Evolutionary conservation across 192 early-diverging fungal species (phyloP).

Genomic region (Dimargaris verticillata): DNA sequence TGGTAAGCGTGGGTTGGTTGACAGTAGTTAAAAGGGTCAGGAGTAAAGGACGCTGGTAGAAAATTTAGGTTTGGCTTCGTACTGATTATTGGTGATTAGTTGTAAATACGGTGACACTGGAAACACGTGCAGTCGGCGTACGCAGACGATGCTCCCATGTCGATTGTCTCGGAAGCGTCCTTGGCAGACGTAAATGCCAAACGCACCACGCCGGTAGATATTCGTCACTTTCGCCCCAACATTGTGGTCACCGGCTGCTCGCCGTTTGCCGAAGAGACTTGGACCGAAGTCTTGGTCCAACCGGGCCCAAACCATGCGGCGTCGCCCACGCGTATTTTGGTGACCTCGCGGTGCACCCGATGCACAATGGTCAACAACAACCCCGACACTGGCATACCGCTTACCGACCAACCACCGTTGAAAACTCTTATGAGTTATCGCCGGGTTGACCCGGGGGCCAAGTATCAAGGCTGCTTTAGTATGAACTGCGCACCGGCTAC

Average conservation of each 20-base stretch:
- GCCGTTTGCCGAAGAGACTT: conserved; percentile 45
- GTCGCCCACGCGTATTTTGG: neutral
- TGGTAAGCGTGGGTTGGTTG: neutral
- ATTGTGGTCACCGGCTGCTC: conserved; percentile 29
- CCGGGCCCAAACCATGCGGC: too few relatives aligned
- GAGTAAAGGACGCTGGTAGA: neutral
- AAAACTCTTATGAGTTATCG: conserved; percentile 9
- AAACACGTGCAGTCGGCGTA: conserved; percentile 28
- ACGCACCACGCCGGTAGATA: conserved; percentile 21
- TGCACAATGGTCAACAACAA: conserved; percentile 6
- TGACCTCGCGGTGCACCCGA: conserved; percentile 7
- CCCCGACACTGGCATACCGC: neutral
- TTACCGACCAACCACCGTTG: neutral
- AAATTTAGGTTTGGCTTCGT: neutral
- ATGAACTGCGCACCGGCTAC: conserved; percentile 22
- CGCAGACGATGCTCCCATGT: conserved; percentile 46
- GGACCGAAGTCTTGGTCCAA: conserved; percentile 20
- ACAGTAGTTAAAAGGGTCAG: neutral
- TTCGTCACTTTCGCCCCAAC: conserved; percentile 49
- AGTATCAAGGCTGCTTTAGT: conserved; percentile 28
- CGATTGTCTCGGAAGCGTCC: conserved; percentile 33
- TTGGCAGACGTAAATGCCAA: conserved; percentile 33
- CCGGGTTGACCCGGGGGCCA: conserved; percentile 14
- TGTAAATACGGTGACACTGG: neutral
- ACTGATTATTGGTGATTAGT: neutral